A percentile compares a stretch with the other conserved stretches of the same genome.
phyloP scores from a whole-genome alignment of 2,329 filamentous ascomycete species.

The Xylariomycetidae sp. region DNA sequence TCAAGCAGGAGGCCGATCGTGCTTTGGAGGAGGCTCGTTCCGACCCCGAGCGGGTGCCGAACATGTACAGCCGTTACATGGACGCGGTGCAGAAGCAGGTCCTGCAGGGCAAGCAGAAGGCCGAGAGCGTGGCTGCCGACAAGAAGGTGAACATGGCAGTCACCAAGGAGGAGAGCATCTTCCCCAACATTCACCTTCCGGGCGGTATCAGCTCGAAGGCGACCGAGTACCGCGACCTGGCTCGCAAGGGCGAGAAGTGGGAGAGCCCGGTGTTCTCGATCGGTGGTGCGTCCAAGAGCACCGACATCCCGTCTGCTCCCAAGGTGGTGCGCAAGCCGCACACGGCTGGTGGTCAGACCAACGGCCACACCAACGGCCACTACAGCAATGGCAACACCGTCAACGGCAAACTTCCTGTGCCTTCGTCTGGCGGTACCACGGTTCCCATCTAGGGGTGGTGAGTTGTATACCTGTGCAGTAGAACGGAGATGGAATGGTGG shows the following conservation, averaged over 20 bases:
- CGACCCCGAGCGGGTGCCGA: constrained; percentile 67
- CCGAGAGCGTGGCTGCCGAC: constrained; percentile 51
- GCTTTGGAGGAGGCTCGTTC: constrained; percentile 59
- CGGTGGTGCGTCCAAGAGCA: constrained; percentile 67
- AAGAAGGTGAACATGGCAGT: constrained; percentile 79
- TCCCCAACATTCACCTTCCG: constrained; percentile 80
- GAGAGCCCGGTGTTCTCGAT: constrained; percentile 91
- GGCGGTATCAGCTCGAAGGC: constrained; percentile 90
- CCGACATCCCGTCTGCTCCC: constrained; percentile 59
- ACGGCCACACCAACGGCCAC: constrained; percentile 8
- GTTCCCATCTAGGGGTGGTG: too few species aligned
- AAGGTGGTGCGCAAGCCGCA: constrained; percentile 43
- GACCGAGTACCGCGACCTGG: constrained; percentile 85
- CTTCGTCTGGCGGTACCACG: too few species aligned
- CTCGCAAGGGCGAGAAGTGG: constrained; percentile 86
- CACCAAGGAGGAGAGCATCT: constrained; percentile 81
- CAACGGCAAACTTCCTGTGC: too few species aligned
- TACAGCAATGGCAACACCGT: constrained; percentile 12
- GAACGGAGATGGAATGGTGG: too few species aligned
- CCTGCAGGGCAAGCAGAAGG: constrained; percentile 73
- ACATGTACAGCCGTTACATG: constrained; percentile 82
- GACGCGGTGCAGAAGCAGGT: constrained; percentile 68
- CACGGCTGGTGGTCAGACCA: too few species aligned
- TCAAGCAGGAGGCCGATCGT: constrained; percentile 78
- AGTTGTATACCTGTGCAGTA: too few species aligned